A percentile compares a stretch with the other conserved stretches of the same genome.
phyloP scores from a whole-genome alignment of 768 basidiomycete species.

The Boletus rex-veris region DNA sequence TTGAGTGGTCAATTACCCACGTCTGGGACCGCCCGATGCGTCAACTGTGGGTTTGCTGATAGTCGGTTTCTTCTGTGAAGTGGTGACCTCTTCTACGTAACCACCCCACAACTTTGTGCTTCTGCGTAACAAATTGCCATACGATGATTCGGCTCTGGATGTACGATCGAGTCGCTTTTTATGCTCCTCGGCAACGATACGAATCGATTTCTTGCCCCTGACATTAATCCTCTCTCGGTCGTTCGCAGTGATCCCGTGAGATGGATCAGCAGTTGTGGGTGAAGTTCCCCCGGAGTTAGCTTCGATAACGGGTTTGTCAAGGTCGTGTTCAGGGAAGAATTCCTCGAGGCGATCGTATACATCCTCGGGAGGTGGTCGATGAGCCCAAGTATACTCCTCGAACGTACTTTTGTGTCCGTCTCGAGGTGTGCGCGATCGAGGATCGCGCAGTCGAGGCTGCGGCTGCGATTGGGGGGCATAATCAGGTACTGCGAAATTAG shows the following conservation, averaged over 20 bases:
- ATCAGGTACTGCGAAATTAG: constrained; percentile 21
- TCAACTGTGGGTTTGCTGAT: constrained; percentile 47
- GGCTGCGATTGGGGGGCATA: constrained; percentile 13
- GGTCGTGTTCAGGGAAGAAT: constrained; percentile 94
- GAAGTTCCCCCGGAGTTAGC: constrained; percentile 76
- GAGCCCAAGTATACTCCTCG: constrained; percentile 78
- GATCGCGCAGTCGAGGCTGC: constrained; percentile 14
- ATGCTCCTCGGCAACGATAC: constrained; percentile 86
- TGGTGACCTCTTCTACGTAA: constrained; percentile 87
- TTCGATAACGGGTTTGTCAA: constrained; percentile 95
- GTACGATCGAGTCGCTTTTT: constrained; percentile 72
- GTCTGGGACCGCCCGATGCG: constrained; percentile 60
- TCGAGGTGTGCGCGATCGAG: constrained; percentile 27
- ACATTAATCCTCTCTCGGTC: constrained; percentile 40
- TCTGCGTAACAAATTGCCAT: constrained; percentile 59
- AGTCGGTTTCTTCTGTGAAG: constrained; percentile 55
- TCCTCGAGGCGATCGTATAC: constrained; percentile 90
- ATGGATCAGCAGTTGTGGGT: constrained; percentile 58
- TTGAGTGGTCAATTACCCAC: constrained; percentile 44
- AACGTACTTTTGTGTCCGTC: constrained; percentile 46
- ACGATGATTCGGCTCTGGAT: constrained; percentile 54
- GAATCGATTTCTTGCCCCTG: constrained; percentile 84
- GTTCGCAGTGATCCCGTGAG: constrained; percentile 36
- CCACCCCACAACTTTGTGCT: constrained; percentile 97
- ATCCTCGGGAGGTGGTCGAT: constrained; percentile 87